Evolutionary conservation across 2,329 filamentous ascomycete genomes (phyloP), one percentile per base, ranked within the genome.

Genomic region (Ophiocordyceps camponoti-rufipedis): DNA sequence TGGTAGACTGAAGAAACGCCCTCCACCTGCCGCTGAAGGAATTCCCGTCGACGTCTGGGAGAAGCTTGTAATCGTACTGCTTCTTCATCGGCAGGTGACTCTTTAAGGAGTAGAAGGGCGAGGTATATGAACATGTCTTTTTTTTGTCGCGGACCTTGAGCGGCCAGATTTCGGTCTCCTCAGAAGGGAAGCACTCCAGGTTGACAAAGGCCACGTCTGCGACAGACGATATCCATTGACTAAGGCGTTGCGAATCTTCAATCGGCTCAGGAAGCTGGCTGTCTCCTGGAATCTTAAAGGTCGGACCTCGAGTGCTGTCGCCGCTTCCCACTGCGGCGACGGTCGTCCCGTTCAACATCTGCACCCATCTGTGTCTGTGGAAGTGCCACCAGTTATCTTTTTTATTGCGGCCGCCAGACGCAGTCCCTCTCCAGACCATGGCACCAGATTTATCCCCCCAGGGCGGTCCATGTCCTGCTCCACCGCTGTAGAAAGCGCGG

Each of bases 31-130:
- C 76, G 46, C 69, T 75, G 54, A 78, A 78, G 2, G 70, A 72
- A 59, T 78, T 74, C n/a, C 82, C 81, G 56, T 86, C 82, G 41
- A 82, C 70, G 54, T 86, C 81, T 0, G 78, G 72, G 1, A 85
- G 66, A 53, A 74, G 82, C 56, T 85, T 85, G 62, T 69, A 62
- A n/a, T 52, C 48, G 53, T 72, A 75, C 51, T 74, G 69, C 44
- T 68, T 55, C 46, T 60, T 61, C 62, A 74, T 71, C 5, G 23
- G 23, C 23, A 23, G 5, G 23, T 23, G 23, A 5, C 5, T 3
- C 23, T 23, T 3, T 23, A 23, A 23, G 23, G 23, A 23, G 5
- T 3, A 23, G 23, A 23, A 23, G 23, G 23, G 23, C 23, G 23
- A 23, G 23, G 23, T 23, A 23, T 23, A 23, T 3, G 23, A 5